These are phyloP conservation scores for Prillingera fragicola DNA, from an alignment of 1,284 basidiomycete species.

Conservation along the genomic window DNA sequence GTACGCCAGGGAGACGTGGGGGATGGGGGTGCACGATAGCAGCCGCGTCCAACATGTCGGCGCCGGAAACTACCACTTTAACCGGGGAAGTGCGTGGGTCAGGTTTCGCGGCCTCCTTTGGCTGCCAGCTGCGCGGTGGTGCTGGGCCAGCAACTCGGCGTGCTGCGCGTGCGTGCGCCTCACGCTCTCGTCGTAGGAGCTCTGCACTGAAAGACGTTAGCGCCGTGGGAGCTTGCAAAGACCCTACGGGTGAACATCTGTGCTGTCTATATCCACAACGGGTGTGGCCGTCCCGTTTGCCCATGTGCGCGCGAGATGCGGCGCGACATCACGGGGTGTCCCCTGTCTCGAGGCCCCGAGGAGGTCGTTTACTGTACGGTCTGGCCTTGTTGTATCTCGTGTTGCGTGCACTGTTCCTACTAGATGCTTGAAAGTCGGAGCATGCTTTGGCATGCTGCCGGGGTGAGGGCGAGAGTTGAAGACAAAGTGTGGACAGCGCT, in stretches of 20 bases:
- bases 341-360: slow-evolving; percentile 19
- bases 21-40: not conserved
- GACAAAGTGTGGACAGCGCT: no score
- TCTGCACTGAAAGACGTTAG: slow-evolving; percentile 23
- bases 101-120: not conserved
- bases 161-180: slow-evolving; percentile 25
- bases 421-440: slow-evolving; percentile 40
- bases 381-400: slow-evolving; percentile 5
- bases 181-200: slow-evolving; percentile 25
- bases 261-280: slow-evolving; percentile 3
- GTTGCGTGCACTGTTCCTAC: slow-evolving; percentile 15
- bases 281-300: slow-evolving; percentile 13
- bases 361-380: slow-evolving; percentile 29
- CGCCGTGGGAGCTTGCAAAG: not conserved
- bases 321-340: slow-evolving; percentile 11
- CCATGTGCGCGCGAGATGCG: slow-evolving; percentile 13
- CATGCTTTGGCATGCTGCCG: slow-evolving; percentile 43
- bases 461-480: no score
- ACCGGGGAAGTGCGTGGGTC: not conserved
- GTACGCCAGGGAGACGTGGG: not conserved
- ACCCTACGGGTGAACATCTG: slow-evolving; percentile 29
- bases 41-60: slow-evolving; percentile 1
- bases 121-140: slow-evolving; percentile 37
- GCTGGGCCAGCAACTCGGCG: slow-evolving; percentile 37
- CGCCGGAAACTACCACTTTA: no score